Evolutionary conservation across 768 basidiomycete genomes (phyloP).

Genomic region (Amanita rubescens): DNA sequence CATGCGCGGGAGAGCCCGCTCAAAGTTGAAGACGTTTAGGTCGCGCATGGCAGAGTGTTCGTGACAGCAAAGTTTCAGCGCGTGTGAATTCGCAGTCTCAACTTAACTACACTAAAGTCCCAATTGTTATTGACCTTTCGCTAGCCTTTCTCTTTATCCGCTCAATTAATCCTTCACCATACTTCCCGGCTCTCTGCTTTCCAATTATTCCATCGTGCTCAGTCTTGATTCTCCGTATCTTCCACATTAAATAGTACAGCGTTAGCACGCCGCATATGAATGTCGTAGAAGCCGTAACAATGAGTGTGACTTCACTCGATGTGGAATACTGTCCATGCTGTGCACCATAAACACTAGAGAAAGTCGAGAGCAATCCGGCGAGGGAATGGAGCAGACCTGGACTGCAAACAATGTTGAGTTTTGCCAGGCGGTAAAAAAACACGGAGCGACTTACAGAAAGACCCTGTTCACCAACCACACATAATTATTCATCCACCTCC

Average conservation of each 20-base stretch:
- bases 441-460: constrained; percentile 36
- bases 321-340: constrained; percentile 39
- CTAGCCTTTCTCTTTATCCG: constrained; percentile 14
- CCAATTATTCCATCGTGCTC: constrained; percentile 36
- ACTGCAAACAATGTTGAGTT: constrained; percentile 19
- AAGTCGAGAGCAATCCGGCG: constrained; percentile 48
- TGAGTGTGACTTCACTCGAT: constrained; percentile 37
- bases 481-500: constrained; percentile 52
- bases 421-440: background rate
- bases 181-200: constrained; percentile 31
- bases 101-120: background rate
- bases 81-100: too few species aligned
- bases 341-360: constrained; percentile 42
- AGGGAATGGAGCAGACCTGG: constrained; percentile 52
- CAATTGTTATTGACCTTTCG: background rate
- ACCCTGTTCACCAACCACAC: constrained; percentile 51
- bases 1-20: constrained; percentile 73
- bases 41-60: constrained; percentile 27
- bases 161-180: constrained; percentile 34
- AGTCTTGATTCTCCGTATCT: constrained; percentile 33
- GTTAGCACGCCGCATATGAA: constrained; percentile 34
- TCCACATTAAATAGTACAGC: constrained; percentile 37
- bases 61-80: background rate
- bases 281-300: constrained; percentile 35
- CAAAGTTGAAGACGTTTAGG: constrained; percentile 26